A percentile compares a stretch with the other conserved stretches of the same genome.
These are phyloP conservation scores for Phaeosphaeria sp. DNA, from an alignment of 2,329 filamentous ascomycete species.

Conservation along the genomic window DNA sequence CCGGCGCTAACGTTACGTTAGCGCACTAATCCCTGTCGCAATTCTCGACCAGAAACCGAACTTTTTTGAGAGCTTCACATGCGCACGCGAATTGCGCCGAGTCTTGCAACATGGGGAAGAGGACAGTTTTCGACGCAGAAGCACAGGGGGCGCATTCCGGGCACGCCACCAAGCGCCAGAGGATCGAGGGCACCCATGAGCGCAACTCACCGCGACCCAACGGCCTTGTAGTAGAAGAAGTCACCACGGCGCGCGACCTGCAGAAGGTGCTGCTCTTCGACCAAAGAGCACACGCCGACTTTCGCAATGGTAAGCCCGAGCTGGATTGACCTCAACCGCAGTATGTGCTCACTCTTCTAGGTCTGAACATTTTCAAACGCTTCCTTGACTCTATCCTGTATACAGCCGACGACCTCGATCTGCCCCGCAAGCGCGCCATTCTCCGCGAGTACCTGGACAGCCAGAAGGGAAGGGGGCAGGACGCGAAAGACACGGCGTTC, in stretches of 20 bases:
- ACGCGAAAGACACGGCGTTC: slow-evolving; percentile 67
- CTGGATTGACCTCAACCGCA: not conserved
- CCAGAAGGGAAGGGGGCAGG: slow-evolving; percentile 57
- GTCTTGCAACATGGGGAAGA: slow-evolving; percentile 36
- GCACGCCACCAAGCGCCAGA: slow-evolving; percentile 42
- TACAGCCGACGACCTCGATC: slow-evolving; percentile 57
- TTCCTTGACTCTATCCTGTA: slow-evolving; percentile 71
- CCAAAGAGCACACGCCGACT: slow-evolving; percentile 37
- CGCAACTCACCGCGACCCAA: slow-evolving; percentile 30
- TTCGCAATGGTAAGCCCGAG: slow-evolving; percentile 35
- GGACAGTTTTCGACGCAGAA: slow-evolving; percentile 41
- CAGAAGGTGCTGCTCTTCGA: slow-evolving; percentile 47
- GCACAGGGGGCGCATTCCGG: slow-evolving; percentile 22
- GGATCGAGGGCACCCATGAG: slow-evolving; percentile 32
- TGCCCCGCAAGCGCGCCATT: slow-evolving; percentile 61
- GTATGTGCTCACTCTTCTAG: slow-evolving; percentile 47
- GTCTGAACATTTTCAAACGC: slow-evolving; percentile 71
- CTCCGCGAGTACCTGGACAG: slow-evolving; percentile 73
- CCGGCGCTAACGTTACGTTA: no score
- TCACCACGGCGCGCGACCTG: slow-evolving; percentile 43
- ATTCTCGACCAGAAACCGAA: slow-evolving; percentile 17
- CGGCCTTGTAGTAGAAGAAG: slow-evolving; percentile 34
- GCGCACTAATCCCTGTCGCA: slow-evolving; percentile 18
- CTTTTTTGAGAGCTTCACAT: slow-evolving; percentile 21
- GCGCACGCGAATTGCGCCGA: slow-evolving; percentile 6